Evolutionary conservation across 495 filamentous ascomycete genomes (phyloP), one percentile per base, ranked within the genome.

Genomic region (Corynascus novoguineensis): DNA sequence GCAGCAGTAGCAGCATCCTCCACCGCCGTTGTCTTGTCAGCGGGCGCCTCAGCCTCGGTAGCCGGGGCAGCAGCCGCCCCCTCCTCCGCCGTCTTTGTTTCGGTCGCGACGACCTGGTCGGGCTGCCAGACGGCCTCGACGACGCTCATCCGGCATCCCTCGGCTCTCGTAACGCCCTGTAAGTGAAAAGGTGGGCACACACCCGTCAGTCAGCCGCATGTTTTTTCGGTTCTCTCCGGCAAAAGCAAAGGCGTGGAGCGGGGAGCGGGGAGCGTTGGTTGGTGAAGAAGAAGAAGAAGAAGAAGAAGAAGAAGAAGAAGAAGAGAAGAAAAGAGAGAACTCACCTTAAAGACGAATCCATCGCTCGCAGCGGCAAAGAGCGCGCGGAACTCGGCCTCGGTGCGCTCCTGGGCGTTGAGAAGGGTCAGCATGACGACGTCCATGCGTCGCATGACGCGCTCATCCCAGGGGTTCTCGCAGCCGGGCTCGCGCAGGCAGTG

Each of bases 341-440:
- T 40, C 19, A 78, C 71, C 64, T 74, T 72, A 62, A 78, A 73
- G 29, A 69, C 65, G 49, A 74, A 79, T 7, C 75, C 64, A 4
- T 69, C 60, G 29, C 69, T 70, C 21, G 72, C 80, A 14, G 63
- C 61, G 52, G 65, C 53, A 59, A 84, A 84, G 29, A 84, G 38
- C 24, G 62, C 68, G 32, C 62, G 57, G 52, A 80, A 84, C 51
- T 79, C 80, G 4, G 47, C 60, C 57, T 75, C 75, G 6, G 67
- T 72, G 4, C 81, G 70, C 75, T 83, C 80, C 67, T 77, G 75
- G 8, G 79, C 72, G 57, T 83, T 83, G 27, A 81, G 67, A 32
- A 82, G 61, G 2, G 71, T 68, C 50, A 81, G 64, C 80, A 83
- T 83, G 29, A 79, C 75, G 32, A 81, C 62, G 58, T 83, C 81